These are phyloP conservation scores for Aspergillaceae sp. DNA, from an alignment of 2,329 filamentous ascomycete species.

Conservation along the genomic window DNA sequence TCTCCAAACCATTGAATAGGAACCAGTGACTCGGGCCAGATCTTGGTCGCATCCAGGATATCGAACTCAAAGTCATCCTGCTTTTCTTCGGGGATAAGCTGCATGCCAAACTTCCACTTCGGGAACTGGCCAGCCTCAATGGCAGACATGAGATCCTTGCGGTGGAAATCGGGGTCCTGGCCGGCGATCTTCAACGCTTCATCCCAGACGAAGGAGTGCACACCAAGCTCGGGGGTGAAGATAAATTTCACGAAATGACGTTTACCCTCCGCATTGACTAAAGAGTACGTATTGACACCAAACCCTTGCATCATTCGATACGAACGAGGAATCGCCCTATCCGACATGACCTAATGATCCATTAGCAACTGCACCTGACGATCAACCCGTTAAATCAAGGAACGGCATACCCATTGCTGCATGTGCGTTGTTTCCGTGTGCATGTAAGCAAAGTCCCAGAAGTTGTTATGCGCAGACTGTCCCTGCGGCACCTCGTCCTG, in stretches of 20 bases:
- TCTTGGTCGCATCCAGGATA: conserved; percentile 74
- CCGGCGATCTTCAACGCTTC: conserved; percentile 67
- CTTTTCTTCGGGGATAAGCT: conserved; percentile 61
- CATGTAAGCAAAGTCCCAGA: conserved; percentile 31
- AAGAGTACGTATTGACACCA: conserved; percentile 28
- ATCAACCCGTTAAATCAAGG: background rate
- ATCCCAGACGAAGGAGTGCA: conserved; percentile 42
- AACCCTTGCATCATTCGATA: conserved; percentile 31
- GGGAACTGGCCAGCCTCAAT: conserved; percentile 64
- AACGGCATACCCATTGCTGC: conserved; percentile 21
- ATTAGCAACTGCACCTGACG: background rate
- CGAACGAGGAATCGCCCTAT: conserved; percentile 28
- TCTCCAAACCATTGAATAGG: conserved; percentile 72
- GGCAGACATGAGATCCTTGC: conserved; percentile 66
- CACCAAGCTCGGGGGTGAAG: conserved; percentile 26
- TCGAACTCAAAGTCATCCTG: conserved; percentile 78
- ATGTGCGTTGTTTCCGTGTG: conserved; percentile 27
- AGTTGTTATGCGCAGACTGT: conserved; percentile 45
- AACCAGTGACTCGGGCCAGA: conserved; percentile 72
- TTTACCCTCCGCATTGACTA: conserved; percentile 26
- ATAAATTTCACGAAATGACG: conserved; percentile 29
- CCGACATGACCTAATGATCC: conserved; percentile 25
- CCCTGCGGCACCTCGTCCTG: conserved; percentile 45
- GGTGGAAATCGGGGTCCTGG: conserved; percentile 72
- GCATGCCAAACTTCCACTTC: conserved; percentile 77